Percentiles rank a stretch among this genome's conserved stretches.
These are phyloP conservation scores for Trametopsis cervina DNA, from an alignment of 768 basidiomycete species.

Conservation along the genomic window DNA sequence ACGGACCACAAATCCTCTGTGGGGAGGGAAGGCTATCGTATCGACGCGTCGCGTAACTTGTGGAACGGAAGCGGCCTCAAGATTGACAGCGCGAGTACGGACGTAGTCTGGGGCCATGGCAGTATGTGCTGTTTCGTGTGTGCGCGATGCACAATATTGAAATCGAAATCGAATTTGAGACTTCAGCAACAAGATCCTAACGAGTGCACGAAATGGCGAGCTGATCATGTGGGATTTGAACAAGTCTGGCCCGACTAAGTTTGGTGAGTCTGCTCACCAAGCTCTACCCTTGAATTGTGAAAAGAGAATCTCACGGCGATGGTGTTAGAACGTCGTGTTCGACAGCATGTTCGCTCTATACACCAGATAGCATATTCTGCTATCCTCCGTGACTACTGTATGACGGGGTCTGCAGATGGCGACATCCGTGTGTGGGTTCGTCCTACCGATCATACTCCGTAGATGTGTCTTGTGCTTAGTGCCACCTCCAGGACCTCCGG, in stretches of 20 bases:
- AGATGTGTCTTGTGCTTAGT: background rate
- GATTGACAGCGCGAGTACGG: constrained; percentile 71
- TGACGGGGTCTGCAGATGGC: constrained; percentile 77
- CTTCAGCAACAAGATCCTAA: constrained; percentile 70
- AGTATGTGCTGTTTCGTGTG: constrained; percentile 10
- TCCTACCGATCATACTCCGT: background rate
- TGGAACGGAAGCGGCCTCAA: constrained; percentile 78
- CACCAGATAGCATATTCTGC: constrained; percentile 62
- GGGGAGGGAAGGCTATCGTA: constrained; percentile 55
- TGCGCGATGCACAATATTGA: background rate
- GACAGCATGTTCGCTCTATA: constrained; percentile 68
- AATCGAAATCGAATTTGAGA: constrained; percentile 29
- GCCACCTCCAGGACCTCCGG: constrained; percentile 53
- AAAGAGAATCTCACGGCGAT: constrained; percentile 11
- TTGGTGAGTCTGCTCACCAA: constrained; percentile 47
- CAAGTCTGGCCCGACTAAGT: constrained; percentile 59
- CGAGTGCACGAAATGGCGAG: constrained; percentile 76
- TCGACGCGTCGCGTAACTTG: constrained; percentile 69
- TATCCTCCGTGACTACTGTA: constrained; percentile 63
- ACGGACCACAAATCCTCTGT: constrained; percentile 44
- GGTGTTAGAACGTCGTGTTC: constrained; percentile 51
- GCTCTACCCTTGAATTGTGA: no score
- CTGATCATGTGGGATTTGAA: constrained; percentile 80
- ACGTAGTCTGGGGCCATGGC: constrained; percentile 75
- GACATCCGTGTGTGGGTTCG: constrained; percentile 76